phyloP scores from a whole-genome alignment of 2,329 filamentous ascomycete genomes.

The Raffaelea deltoideospora region DNA sequence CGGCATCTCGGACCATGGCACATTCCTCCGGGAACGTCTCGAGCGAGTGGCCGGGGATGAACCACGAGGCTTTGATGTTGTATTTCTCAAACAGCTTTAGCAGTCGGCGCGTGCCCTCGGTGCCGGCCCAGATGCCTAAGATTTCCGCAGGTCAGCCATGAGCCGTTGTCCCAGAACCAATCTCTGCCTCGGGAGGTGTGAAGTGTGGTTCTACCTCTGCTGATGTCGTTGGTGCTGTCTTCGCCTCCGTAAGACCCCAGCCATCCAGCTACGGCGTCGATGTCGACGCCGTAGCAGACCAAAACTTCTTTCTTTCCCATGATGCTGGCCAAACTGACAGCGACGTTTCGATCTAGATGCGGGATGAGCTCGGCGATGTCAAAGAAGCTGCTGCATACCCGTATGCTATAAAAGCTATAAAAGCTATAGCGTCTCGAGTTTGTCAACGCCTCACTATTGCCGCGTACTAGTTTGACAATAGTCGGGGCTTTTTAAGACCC shows the following conservation, averaged over 20 bases:
- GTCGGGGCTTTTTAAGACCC: too few species aligned
- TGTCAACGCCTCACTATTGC: too few species aligned
- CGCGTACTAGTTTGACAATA: too few species aligned
- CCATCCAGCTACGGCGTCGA: constrained; percentile 66
- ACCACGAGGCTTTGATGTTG: constrained; percentile 49
- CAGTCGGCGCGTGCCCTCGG: constrained; percentile 47
- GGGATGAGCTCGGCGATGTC: too few species aligned
- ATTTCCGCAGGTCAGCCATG: too few species aligned
- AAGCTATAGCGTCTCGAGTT: too few species aligned
- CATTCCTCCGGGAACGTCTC: constrained; percentile 33
- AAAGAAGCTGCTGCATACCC: too few species aligned
- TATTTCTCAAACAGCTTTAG: constrained; percentile 60
- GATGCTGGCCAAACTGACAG: neutral
- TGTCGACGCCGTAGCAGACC: constrained; percentile 51
- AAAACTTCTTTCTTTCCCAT: constrained; percentile 7
- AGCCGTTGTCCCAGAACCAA: neutral
- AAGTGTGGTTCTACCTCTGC: too few species aligned
- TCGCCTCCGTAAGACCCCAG: constrained; percentile 60
- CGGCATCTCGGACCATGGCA: constrained; percentile 27
- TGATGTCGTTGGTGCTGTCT: constrained; percentile 58
- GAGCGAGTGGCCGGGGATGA: constrained; percentile 32
- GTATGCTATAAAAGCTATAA: too few species aligned
- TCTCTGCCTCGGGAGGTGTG: too few species aligned
- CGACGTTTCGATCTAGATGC: too few species aligned
- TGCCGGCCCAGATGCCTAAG: constrained; percentile 50